A percentile compares a stretch with the other conserved stretches of the same genome.
Conservation (phyloP, 2,329 filamentous ascomycete species). For the Diaporthe ilicicola region DNA sequence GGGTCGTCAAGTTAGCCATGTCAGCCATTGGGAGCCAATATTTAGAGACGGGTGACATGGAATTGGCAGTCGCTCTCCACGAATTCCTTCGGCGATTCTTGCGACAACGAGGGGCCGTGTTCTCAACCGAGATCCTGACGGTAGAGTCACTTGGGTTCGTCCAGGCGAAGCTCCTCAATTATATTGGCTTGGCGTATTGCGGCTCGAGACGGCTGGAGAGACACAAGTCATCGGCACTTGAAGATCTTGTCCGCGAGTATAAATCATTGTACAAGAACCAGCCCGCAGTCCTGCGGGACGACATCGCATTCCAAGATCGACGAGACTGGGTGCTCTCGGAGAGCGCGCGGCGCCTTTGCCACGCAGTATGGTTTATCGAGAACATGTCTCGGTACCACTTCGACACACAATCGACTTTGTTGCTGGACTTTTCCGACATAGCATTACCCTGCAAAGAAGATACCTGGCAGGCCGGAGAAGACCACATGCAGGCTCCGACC, state of each 20-base stretch:
- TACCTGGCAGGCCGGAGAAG: background rate
- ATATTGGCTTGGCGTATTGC: slow-evolving; percentile 26
- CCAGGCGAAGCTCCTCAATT: slow-evolving; percentile 26
- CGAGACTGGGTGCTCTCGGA: slow-evolving; percentile 1
- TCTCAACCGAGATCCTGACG: background rate
- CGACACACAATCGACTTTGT: background rate
- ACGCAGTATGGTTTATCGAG: slow-evolving; percentile 24
- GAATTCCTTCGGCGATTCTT: slow-evolving; percentile 28
- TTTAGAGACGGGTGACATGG: background rate
- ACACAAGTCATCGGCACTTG: slow-evolving; percentile 3
- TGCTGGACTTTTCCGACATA: slow-evolving; percentile 20
- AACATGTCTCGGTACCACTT: slow-evolving; percentile 27
- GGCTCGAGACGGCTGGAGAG: slow-evolving; percentile 21
- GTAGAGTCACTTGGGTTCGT: background rate
- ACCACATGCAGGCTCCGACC: background rate
- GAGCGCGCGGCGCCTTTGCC: slow-evolving; percentile 24
- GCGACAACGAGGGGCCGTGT: background rate
- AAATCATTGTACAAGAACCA: slow-evolving; percentile 2
- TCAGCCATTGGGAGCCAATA: slow-evolving; percentile 28
- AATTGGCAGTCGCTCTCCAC: slow-evolving; percentile 19
- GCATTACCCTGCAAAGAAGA: slow-evolving; percentile 27
- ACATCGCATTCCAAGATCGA: background rate
- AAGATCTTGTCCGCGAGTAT: slow-evolving; percentile 8
- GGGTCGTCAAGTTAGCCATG: slow-evolving; percentile 25
- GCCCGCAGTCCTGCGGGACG: background rate